Base-by-base conservation (phyloP, 1,284 basidiomycete genomes). In the Boletus sp. region DNA sequence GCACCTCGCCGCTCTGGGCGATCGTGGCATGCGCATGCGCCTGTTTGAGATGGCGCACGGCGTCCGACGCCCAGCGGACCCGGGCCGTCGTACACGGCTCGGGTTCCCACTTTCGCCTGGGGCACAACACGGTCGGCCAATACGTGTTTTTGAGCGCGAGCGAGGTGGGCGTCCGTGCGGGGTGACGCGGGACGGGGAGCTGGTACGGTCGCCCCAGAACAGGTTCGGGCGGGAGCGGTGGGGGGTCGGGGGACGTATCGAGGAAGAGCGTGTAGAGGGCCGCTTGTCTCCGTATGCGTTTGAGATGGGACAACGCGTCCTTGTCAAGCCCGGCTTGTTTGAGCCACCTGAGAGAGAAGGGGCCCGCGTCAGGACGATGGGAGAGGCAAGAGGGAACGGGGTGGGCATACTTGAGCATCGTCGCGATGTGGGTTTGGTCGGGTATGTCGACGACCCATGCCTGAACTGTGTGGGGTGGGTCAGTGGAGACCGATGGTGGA, bases 391-490 rank as follows among this genome's bases (percentile, higher is more conserved):
- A 19, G 40, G 4, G 40, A 14, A 39, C 20, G 52, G 56, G 30
- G 44, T 4, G 32, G n/a, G 12, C 26, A 26, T 60, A 89, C 88
- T 78, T 83, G 8, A 93, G 71, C 66, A 90, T 73, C 2, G 72
- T 63, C 6, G 79, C 76, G 19, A 82, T 85, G 49, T 82, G 66
- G 37, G 74, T 76, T 14, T 77, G 75, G 54, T 90, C 79, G 0
- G 78, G 76, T n/a, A 95, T 77, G 58, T 93, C 85, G n/a, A 93
- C 81, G 8, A 82, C 84, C 91, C 92, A 96, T 38, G 85, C 85
- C 32, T 81, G 70, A 41, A 85, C 48, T 54, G 46, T 41, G 40
- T 19, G 52, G 57, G 29, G 44, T 5, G 34, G 17, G n/a, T 54
- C 19, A 57, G 42, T 13, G 3, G 6, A 3, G 10, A 34, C 27